Conservation (phyloP, 805 yeast genomes). For the Lipomyces oligophaga region DNA sequence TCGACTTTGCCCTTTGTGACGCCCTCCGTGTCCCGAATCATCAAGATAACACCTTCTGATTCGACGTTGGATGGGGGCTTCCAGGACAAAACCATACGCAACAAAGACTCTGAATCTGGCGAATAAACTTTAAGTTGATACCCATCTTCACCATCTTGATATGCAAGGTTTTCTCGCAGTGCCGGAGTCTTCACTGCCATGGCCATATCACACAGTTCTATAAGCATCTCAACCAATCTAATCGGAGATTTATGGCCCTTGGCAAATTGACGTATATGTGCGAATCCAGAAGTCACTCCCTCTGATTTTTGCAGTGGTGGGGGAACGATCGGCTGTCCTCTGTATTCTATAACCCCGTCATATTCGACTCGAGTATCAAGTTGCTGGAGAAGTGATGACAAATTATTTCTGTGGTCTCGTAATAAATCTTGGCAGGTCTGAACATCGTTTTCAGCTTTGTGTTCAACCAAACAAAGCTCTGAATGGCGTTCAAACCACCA, state of each 20-base stretch:
- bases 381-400: slow-evolving; percentile 23
- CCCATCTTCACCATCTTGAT: slow-evolving; percentile 37
- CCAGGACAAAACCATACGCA: slow-evolving; percentile 38
- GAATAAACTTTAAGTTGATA: slow-evolving; percentile 33
- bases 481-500: slow-evolving; percentile 97
- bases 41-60: slow-evolving; percentile 58
- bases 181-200: slow-evolving; percentile 71
- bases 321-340: slow-evolving; percentile 19
- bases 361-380: slow-evolving; percentile 13
- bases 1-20: slow-evolving; percentile 64
- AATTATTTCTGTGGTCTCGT: slow-evolving; percentile 56
- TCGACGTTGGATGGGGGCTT: slow-evolving; percentile 48
- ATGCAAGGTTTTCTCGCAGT: slow-evolving; percentile 35
- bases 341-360: slow-evolving; percentile 17
- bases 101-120: slow-evolving; percentile 36
- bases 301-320: slow-evolving; percentile 8
- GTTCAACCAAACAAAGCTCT: slow-evolving; percentile 81
- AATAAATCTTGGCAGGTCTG: slow-evolving; percentile 71
- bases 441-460: slow-evolving; percentile 72
- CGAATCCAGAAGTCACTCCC: neutral
- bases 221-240: slow-evolving; percentile 38
- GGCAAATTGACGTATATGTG: slow-evolving; percentile 12
- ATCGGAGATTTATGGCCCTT: slow-evolving; percentile 20
- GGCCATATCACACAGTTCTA: slow-evolving; percentile 72
- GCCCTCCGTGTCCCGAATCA: slow-evolving; percentile 64